Evolutionary conservation across 2,329 filamentous ascomycete genomes (phyloP), one percentile per base, ranked within the genome.

Genomic region (Coniochaeta ligniaria): DNA sequence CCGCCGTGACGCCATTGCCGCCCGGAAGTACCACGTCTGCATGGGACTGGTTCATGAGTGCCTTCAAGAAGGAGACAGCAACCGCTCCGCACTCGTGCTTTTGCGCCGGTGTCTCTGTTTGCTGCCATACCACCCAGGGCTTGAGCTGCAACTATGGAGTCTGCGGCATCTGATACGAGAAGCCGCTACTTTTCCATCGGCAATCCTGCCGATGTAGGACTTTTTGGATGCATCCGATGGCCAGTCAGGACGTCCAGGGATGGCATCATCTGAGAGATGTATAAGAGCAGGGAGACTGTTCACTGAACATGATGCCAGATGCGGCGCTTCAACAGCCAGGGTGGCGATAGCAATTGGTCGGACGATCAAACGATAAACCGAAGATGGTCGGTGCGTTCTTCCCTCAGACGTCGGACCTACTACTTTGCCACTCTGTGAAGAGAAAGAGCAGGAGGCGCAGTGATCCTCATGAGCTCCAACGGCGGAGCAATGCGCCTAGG

Each of bases 141-240:
- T 59, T 69, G 38, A 63, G 66, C 57, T 72, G 70, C 63, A 65
- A 64, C 16, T 65, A 66, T 57, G 70, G 70, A n/a, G 61, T 66
- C 24, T 73, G 71, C 50, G 67, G 71, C 4, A 62, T 72, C 28
- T 70, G 64, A 47, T 12, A 2, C 3, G 43, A 36, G 22, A 20
- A 24, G 3, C 43, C 8, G 2, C 11, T 2, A 9, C 43, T 24
- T 14, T 47, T 9, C 2, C 11, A 20, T 43, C n/a, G n/a, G 5
- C 11, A 20, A 20, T 6, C 12, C 9, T 38, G 12, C 35, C 35
- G 6, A 38, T 7, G 4, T 3, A 38, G 6, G 17, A 16, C 38
- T 41, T 41, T 2, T 6, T 41, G 38, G 38, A 5, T n/a, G 2
- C 38, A 41, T 2, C 16, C 16, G 35, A 41, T 20, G 17, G 3